A percentile compares a stretch with the other conserved stretches of the same genome.
These are phyloP conservation scores for Mucuna pruriens DNA, from an alignment of 306 rosid genomes.

Conservation along the genomic window DNA sequence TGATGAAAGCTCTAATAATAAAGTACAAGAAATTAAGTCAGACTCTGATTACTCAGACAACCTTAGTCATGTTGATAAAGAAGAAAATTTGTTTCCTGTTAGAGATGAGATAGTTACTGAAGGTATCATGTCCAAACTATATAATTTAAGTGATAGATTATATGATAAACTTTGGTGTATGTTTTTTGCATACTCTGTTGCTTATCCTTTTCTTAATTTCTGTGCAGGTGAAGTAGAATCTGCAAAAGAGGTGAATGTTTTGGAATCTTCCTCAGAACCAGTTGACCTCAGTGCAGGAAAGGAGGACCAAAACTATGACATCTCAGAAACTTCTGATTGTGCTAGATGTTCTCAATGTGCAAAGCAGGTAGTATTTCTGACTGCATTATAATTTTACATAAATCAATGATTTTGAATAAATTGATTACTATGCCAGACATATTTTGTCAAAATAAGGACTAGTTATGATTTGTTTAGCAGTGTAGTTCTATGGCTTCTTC, in stretches of 20 bases:
- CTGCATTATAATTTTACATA: conserved; percentile 20
- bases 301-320: conserved; percentile 48
- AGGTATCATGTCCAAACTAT: conserved; percentile 58
- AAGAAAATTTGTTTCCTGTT: conserved; percentile 40
- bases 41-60: conserved; percentile 42
- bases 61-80: conserved; percentile 37
- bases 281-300: conserved; percentile 43
- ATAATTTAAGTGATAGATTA: conserved; percentile 23
- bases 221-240: conserved; percentile 59
- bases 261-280: conserved; percentile 54
- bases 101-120: conserved; percentile 54
- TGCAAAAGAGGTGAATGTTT: conserved; percentile 44
- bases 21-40: conserved; percentile 51
- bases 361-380: conserved; percentile 59
- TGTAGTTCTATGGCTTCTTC: conserved; percentile 9
- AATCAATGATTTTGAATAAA: neutral
- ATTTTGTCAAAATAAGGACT: neutral
- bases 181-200: conserved; percentile 27
- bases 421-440: neutral
- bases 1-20: conserved; percentile 46
- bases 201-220: conserved; percentile 32
- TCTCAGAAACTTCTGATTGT: conserved; percentile 46
- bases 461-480: neutral
- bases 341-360: conserved; percentile 44
- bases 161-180: neutral